These are phyloP conservation scores for Ophiorrhiza pumila DNA, from an alignment of 257 asterid species.

Conservation along the genomic window DNA sequence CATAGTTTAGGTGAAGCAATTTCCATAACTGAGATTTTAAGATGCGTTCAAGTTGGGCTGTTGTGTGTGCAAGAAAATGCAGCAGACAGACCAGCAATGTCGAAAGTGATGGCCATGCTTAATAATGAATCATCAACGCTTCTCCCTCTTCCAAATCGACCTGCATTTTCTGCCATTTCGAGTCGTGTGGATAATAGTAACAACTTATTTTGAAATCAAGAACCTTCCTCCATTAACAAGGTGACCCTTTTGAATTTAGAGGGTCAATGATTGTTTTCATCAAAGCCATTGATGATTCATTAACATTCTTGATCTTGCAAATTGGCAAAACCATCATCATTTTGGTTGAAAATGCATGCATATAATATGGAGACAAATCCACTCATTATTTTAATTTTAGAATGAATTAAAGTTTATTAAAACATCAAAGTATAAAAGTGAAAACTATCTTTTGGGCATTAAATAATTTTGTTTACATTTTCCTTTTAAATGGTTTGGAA, in stretches of 20 bases:
- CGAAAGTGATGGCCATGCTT: background rate
- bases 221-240: background rate
- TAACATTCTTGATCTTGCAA: no score
- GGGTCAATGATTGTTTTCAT: no score
- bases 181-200: background rate
- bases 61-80: conserved; percentile 12
- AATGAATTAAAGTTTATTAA: no score
- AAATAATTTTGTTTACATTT: no score
- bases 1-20: background rate
- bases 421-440: no score
- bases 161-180: background rate
- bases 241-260: background rate
- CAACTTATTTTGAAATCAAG: background rate
- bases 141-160: background rate
- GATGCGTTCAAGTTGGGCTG: background rate
- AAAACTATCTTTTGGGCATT: no score
- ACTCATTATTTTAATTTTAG: no score
- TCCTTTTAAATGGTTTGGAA: no score
- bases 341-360: no score
- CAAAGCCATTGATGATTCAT: no score
- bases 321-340: no score
- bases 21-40: background rate
- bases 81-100: conserved; percentile 10
- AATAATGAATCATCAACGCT: background rate
- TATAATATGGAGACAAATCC: no score